These are phyloP conservation scores for Boechera stricta DNA, from an alignment of 345 rosid species.

Conservation along the genomic window DNA sequence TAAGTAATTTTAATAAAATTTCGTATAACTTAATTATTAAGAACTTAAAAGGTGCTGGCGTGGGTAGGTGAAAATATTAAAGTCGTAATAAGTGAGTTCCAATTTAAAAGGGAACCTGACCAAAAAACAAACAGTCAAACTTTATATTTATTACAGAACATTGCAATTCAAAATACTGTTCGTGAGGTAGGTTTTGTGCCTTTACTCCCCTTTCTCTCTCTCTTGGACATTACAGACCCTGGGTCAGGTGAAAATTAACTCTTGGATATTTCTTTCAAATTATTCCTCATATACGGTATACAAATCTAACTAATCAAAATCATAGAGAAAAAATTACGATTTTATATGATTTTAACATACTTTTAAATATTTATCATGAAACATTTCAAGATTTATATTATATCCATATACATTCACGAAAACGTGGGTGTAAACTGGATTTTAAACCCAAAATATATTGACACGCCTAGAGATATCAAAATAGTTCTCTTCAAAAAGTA, in stretches of 20 bases:
- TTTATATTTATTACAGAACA: slow-evolving; percentile 10
- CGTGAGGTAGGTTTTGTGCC: slow-evolving; percentile 37
- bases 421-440: not conserved
- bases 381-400: not conserved
- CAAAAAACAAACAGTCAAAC: slow-evolving; percentile 29
- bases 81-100: slow-evolving; percentile 32
- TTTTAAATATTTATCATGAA: not conserved
- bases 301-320: not conserved
- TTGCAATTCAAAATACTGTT: slow-evolving; percentile 13
- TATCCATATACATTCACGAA: not conserved
- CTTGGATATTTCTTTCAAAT: not conserved
- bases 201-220: slow-evolving; percentile 15
- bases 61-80: slow-evolving; percentile 37
- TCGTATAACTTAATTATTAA: not conserved
- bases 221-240: not conserved
- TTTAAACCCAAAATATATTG: not conserved
- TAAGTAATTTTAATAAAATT: not conserved
- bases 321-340: not conserved
- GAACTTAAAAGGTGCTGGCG: not conserved
- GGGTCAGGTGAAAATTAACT: slow-evolving; percentile 12
- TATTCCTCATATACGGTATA: not conserved
- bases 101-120: slow-evolving; percentile 35
- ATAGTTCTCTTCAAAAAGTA: not conserved
- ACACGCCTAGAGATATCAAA: not conserved
- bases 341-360: not conserved